Percentiles rank a stretch among this genome's conserved stretches.
Conservation (phyloP, 805 yeast species). For the Wickerhamiella vanderwaltii region DNA sequence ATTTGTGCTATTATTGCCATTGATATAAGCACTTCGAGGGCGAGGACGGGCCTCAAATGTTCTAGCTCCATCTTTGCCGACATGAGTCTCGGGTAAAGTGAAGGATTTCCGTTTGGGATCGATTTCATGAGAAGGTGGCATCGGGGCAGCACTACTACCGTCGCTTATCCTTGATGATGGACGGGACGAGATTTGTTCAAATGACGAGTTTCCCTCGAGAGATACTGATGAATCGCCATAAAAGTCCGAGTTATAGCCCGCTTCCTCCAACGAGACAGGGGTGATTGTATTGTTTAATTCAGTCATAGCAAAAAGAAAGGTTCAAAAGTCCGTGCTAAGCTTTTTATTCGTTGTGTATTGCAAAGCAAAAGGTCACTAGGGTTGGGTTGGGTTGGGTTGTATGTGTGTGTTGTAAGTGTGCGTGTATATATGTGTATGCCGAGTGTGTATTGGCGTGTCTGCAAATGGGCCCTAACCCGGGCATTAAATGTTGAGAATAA, state of each 20-base stretch:
- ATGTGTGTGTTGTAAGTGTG: too few relatives aligned
- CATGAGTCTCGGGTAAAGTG: slow-evolving; percentile 1
- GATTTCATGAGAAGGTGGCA: background rate
- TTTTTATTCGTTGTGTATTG: too few relatives aligned
- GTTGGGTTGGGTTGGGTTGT: too few relatives aligned
- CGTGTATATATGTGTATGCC: too few relatives aligned
- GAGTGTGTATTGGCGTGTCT: too few relatives aligned
- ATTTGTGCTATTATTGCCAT: background rate
- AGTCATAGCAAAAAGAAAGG: too few relatives aligned
- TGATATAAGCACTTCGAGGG: background rate
- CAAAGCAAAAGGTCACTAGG: too few relatives aligned
- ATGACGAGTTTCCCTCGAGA: background rate
- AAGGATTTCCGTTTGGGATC: background rate
- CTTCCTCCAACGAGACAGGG: background rate
- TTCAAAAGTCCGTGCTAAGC: too few relatives aligned
- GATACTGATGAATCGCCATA: background rate
- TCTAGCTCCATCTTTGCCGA: slow-evolving; percentile 1
- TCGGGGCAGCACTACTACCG: background rate
- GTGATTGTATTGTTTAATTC: too few relatives aligned
- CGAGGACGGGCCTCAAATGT: slow-evolving; percentile 5
- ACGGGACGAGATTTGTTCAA: background rate
- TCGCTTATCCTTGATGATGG: background rate
- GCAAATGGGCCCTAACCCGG: slow-evolving; percentile 1
- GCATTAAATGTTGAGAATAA: too few relatives aligned
- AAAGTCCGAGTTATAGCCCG: background rate